phyloP scores from a whole-genome alignment of 805 yeast species.

The Geotrichum ghanense region DNA sequence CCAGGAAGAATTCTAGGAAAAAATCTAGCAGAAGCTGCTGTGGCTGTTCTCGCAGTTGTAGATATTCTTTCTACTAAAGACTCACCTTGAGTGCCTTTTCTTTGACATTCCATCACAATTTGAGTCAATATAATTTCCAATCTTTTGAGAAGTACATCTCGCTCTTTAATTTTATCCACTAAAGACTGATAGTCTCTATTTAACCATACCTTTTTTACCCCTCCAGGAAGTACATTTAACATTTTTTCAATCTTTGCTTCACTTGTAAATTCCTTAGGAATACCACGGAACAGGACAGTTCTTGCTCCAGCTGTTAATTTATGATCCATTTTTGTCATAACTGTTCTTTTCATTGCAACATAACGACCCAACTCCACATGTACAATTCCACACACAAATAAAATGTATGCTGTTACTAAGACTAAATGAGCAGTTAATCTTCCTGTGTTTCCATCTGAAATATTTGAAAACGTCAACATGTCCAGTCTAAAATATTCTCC shows the following conservation, averaged over 20 bases:
- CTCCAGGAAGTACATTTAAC: constrained; percentile 45
- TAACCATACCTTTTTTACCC: constrained; percentile 49
- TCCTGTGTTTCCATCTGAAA: constrained; percentile 39
- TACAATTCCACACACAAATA: constrained; percentile 45
- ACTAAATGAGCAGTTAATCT: constrained; percentile 53
- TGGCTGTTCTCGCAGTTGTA: not conserved
- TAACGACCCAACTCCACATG: constrained; percentile 43
- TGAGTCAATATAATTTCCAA: constrained; percentile 33
- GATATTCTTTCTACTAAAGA: not conserved
- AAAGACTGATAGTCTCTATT: constrained; percentile 35
- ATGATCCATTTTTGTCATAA: constrained; percentile 22
- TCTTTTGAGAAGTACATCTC: constrained; percentile 20
- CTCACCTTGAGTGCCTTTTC: not conserved
- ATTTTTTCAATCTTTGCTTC: constrained; percentile 42
- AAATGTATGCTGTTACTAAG: constrained; percentile 42
- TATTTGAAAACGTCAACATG: constrained; percentile 56
- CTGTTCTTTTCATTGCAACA: constrained; percentile 37
- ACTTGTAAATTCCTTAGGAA: constrained; percentile 38
- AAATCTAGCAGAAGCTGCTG: not conserved
- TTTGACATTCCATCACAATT: constrained; percentile 22
- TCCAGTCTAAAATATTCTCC: constrained; percentile 42
- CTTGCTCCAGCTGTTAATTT: constrained; percentile 17
- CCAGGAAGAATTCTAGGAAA: constrained; percentile 9
- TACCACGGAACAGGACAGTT: constrained; percentile 14
- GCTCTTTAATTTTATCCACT: constrained; percentile 22